These are phyloP conservation scores for Xylariomycetidae sp. DNA, from an alignment of 2,329 filamentous ascomycete species.

Conservation along the genomic window DNA sequence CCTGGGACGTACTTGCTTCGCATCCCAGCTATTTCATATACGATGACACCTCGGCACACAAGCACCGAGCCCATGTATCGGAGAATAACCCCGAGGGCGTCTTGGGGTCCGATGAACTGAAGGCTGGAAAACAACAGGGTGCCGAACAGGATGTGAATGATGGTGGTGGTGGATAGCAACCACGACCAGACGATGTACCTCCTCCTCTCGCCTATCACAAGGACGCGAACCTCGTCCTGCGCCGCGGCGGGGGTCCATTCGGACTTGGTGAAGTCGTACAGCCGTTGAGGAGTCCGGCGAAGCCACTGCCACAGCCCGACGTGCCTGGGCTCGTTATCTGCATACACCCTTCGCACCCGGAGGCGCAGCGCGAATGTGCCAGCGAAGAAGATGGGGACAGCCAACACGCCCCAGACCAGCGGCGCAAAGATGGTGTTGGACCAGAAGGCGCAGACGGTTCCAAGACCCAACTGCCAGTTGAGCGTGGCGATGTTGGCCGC, in stretches of 20 bases:
- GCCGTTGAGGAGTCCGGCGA: conserved; percentile 2
- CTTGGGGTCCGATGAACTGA: conserved; percentile 16
- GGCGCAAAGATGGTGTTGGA: conserved; percentile 8
- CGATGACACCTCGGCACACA: conserved; percentile 18
- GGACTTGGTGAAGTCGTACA: conserved; percentile 4
- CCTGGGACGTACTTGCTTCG: no score
- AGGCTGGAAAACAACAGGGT: conserved; percentile 21
- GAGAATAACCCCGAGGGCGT: conserved; percentile 18
- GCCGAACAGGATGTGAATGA: conserved; percentile 22
- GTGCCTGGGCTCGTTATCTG: background rate
- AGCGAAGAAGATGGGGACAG: conserved; percentile 10
- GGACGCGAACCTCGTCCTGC: conserved; percentile 6
- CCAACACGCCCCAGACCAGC: conserved; percentile 9
- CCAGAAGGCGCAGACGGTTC: conserved; percentile 13
- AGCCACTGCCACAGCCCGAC: conserved; percentile 5
- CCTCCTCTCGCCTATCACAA: conserved; percentile 4
- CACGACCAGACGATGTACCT: conserved; percentile 13
- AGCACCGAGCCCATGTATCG: conserved; percentile 19
- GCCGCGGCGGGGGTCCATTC: conserved; percentile 6
- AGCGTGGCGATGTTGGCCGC: conserved; percentile 9
- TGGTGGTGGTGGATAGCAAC: conserved; percentile 13
- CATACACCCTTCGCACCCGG: conserved; percentile 9
- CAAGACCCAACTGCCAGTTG: conserved; percentile 11
- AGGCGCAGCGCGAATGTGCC: conserved; percentile 9
- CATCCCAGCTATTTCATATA: conserved; percentile 21